A percentile compares a stretch with the other conserved stretches of the same genome.
Conservation (phyloP, 2,329 filamentous ascomycete genomes). For the Botrytis medusae region DNA sequence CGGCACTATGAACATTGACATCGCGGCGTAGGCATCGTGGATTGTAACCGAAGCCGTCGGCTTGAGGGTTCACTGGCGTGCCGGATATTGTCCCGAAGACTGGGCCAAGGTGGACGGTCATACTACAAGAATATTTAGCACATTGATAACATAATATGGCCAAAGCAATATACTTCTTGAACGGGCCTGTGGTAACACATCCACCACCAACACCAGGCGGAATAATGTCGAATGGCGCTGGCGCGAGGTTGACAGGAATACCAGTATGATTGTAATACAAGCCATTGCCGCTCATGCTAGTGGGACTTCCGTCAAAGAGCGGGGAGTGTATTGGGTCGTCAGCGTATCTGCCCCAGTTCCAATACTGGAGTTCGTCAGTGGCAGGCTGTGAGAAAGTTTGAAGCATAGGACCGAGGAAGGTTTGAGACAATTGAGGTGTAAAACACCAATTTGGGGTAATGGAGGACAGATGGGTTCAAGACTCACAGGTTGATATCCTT, state of each 20-base stretch:
- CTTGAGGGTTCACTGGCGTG: conserved; percentile 40
- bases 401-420: background rate
- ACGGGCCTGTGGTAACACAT: conserved; percentile 51
- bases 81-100: conserved; percentile 41
- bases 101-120: conserved; percentile 48
- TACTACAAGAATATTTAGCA: conserved; percentile 25
- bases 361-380: conserved; percentile 28
- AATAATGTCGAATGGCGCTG: conserved; percentile 33
- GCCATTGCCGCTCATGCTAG: conserved; percentile 52
- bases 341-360: conserved; percentile 51
- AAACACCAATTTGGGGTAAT: background rate
- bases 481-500: conserved; percentile 43
- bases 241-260: conserved; percentile 25
- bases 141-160: background rate
- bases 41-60: conserved; percentile 41
- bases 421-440: background rate
- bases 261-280: conserved; percentile 34
- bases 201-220: conserved; percentile 54
- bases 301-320: conserved; percentile 55
- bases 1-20: conserved; percentile 42
- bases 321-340: conserved; percentile 49
- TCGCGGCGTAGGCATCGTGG: conserved; percentile 47
- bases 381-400: background rate
- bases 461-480: conserved; percentile 36
- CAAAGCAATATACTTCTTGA: conserved; percentile 41